These are phyloP conservation scores for Mycosphaerella sp. DNA, from an alignment of 2,329 filamentous ascomycete genomes.

Conservation along the genomic window DNA sequence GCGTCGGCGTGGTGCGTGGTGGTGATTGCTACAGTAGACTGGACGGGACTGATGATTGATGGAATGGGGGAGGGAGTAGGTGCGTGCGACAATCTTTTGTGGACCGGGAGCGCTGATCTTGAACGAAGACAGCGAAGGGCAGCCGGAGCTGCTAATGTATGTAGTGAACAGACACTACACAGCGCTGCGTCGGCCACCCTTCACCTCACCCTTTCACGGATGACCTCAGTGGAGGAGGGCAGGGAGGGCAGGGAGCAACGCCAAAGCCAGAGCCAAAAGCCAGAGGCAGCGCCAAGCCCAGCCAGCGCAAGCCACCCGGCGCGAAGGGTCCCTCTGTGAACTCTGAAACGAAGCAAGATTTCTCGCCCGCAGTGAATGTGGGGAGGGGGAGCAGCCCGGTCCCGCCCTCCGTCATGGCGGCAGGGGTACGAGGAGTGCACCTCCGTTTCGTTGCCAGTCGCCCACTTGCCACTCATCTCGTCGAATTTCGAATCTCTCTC, in stretches of 20 bases:
- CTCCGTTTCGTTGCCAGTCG: neutral
- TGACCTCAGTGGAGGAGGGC: constrained; percentile 8
- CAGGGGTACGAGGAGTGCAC: constrained; percentile 1
- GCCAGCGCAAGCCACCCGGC: constrained; percentile 5
- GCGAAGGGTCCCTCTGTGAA: neutral
- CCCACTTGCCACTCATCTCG: neutral
- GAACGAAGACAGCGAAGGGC: constrained; percentile 8
- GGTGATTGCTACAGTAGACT: constrained; percentile 1
- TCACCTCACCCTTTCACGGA: constrained; percentile 1
- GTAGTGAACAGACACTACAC: neutral
- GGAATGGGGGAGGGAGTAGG: too few relatives aligned
- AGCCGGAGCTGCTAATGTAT: neutral
- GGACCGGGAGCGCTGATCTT: constrained; percentile 11
- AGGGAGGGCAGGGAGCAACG: too few relatives aligned
- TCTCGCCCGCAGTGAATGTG: neutral
- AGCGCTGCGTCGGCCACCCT: neutral
- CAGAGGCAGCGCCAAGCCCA: neutral
- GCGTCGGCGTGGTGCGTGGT: neutral
- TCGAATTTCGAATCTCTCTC: too few relatives aligned
- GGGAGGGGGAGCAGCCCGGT: neutral
- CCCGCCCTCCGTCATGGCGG: constrained; percentile 3
- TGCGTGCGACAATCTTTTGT: constrained; percentile 13
- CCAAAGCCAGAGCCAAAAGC: neutral
- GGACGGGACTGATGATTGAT: too few relatives aligned
- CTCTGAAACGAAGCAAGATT: neutral